Conservation (phyloP, 2,329 filamentous ascomycete genomes). For the Ophiocordyceps camponoti-floridani region DNA sequence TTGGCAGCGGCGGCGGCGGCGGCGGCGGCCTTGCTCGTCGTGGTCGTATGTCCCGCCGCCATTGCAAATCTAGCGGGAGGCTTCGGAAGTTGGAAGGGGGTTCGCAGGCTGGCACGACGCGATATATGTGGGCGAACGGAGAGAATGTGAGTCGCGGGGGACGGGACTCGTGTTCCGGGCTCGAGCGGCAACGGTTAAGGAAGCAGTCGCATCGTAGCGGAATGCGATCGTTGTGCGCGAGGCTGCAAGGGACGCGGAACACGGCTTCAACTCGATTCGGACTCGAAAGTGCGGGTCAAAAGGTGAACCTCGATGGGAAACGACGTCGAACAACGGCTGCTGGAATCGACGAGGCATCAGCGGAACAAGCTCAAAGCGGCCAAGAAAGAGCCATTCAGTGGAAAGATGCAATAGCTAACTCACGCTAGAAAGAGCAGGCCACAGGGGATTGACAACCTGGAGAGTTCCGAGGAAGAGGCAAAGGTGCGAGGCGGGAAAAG, state of each 20-base stretch:
- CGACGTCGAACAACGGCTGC: no score
- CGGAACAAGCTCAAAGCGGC: background rate
- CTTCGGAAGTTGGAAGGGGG: background rate
- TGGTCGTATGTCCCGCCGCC: slow-evolving; percentile 21
- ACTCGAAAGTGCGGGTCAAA: no score
- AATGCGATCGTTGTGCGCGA: background rate
- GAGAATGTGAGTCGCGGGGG: background rate
- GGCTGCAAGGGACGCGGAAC: background rate
- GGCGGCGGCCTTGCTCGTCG: slow-evolving; percentile 17
- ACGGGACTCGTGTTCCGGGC: background rate
- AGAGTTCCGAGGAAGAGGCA: background rate
- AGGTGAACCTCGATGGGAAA: no score
- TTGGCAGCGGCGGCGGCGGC: slow-evolving; percentile 16
- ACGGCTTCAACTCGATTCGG: background rate
- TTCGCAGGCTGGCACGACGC: slow-evolving; percentile 1
- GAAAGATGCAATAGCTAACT: background rate
- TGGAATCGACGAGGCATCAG: background rate
- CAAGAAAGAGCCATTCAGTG: background rate
- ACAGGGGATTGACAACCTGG: background rate
- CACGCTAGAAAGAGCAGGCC: background rate
- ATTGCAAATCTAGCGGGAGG: slow-evolving; percentile 10
- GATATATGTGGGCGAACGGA: background rate
- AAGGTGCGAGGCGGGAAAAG: background rate
- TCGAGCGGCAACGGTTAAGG: slow-evolving; percentile 4
- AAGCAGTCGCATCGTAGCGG: slow-evolving; percentile 8